A percentile compares a stretch with the other conserved stretches of the same genome.
These are phyloP conservation scores for Pouteria glomerata DNA, from an alignment of 148 eudicot genomes.

Conservation along the genomic window DNA sequence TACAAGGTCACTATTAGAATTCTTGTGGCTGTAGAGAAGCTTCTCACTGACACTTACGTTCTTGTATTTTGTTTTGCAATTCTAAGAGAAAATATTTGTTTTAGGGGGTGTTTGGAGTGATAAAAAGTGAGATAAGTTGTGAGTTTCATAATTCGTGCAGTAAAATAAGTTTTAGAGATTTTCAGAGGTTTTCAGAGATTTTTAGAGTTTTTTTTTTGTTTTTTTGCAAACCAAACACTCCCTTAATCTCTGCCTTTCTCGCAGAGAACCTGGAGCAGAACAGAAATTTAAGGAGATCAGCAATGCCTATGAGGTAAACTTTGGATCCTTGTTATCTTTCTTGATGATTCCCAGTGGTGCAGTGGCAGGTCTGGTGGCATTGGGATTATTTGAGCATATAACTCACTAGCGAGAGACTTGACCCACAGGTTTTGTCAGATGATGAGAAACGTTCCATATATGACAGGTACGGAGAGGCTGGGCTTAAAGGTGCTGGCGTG, in stretches of 20 bases:
- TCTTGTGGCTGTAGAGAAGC: neutral
- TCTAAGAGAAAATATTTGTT: no score
- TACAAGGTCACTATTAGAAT: neutral
- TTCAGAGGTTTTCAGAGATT: no score
- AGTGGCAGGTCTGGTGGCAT: neutral
- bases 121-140: no score
- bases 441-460: slow-evolving; percentile 95
- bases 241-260: slow-evolving; percentile 12
- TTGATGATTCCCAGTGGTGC: neutral
- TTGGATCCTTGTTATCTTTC: neutral
- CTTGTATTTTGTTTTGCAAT: neutral
- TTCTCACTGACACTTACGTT: neutral
- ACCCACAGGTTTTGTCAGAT: slow-evolving; percentile 78
- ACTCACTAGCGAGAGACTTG: neutral
- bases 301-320: slow-evolving; percentile 91
- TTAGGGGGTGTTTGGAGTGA: no score
- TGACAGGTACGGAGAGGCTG: slow-evolving; percentile 93
- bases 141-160: no score
- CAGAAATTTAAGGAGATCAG: slow-evolving; percentile 87
- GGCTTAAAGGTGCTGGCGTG: slow-evolving; percentile 82
- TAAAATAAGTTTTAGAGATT: no score
- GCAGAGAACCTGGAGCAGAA: slow-evolving; percentile 95
- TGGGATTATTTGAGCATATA: neutral
- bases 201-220: no score
- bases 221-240: neutral